Evolutionary conservation across 2,329 filamentous ascomycete species (phyloP).

Genomic region (Nemania serpens): DNA sequence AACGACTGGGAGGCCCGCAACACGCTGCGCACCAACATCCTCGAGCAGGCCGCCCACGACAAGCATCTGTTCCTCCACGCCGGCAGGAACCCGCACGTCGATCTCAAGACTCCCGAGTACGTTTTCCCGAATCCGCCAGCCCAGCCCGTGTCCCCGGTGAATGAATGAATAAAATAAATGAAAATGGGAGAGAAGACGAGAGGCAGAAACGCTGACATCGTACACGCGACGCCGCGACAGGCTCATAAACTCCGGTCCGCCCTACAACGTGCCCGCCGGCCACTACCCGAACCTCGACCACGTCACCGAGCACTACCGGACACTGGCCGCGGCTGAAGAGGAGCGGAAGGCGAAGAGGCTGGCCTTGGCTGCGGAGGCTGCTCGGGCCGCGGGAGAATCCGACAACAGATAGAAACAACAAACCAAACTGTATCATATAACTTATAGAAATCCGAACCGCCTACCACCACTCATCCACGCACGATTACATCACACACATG

Average conservation of each 20-base stretch:
- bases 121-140: slow-evolving; percentile 38
- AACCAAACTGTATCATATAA: slow-evolving; percentile 27
- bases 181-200: not conserved
- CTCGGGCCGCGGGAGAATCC: slow-evolving; percentile 35
- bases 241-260: slow-evolving; percentile 55
- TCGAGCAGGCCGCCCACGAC: slow-evolving; percentile 63
- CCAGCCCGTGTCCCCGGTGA: not conserved
- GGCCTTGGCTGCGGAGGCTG: slow-evolving; percentile 36
- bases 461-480: not conserved
- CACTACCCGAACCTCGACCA: slow-evolving; percentile 59
- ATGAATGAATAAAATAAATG: not conserved
- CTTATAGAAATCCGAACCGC: slow-evolving; percentile 7
- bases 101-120: slow-evolving; percentile 63
- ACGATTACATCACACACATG: not conserved
- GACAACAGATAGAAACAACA: not conserved
- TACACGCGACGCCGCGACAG: slow-evolving; percentile 40
- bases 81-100: slow-evolving; percentile 52
- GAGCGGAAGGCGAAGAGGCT: slow-evolving; percentile 59
- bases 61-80: slow-evolving; percentile 58
- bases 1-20: slow-evolving; percentile 59
- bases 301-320: slow-evolving; percentile 61
- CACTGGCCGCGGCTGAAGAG: slow-evolving; percentile 59
- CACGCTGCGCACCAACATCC: slow-evolving; percentile 54
- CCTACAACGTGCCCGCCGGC: slow-evolving; percentile 60
- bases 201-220: slow-evolving; percentile 15